Evolutionary conservation across 1,284 basidiomycete genomes (phyloP).

Genomic region (Coriolopsis trogii): DNA sequence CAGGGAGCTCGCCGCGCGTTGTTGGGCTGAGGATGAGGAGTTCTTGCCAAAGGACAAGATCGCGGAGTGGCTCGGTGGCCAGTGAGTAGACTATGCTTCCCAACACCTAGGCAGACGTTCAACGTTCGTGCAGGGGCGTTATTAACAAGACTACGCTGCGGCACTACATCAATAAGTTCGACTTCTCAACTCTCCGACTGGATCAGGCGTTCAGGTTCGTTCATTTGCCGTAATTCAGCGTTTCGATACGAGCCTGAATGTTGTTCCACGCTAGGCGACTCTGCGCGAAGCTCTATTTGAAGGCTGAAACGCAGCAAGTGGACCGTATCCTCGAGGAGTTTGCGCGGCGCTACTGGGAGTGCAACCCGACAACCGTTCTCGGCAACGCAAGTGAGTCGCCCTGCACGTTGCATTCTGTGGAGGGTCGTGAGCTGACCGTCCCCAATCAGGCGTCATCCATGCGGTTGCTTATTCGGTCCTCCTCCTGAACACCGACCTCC

Average conservation of each 20-base stretch:
- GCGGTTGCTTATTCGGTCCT: conserved; percentile 92
- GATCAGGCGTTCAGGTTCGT: conserved; percentile 87
- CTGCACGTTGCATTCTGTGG: not conserved
- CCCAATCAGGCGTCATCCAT: conserved; percentile 79
- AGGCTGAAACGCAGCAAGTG: conserved; percentile 97
- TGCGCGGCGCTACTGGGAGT: conserved; percentile 87
- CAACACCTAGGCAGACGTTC: conserved; percentile 12
- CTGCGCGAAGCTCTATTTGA: conserved; percentile 90
- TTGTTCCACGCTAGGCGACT: conserved; percentile 61
- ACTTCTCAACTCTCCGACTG: conserved; percentile 81
- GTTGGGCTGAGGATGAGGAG: conserved; percentile 86
- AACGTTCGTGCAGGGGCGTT: conserved; percentile 53
- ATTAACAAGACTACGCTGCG: conserved; percentile 79
- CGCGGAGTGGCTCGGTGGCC: conserved; percentile 92
- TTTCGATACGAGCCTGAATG: conserved; percentile 7
- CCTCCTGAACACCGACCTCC: conserved; percentile 95
- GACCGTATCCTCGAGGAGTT: conserved; percentile 96
- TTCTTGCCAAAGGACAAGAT: conserved; percentile 90
- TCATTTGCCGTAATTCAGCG: not conserved
- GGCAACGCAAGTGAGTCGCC: conserved; percentile 75
- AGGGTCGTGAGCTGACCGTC: conserved; percentile 1
- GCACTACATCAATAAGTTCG: conserved; percentile 88
- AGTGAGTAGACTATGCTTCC: conserved; percentile 53
- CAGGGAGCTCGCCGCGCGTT: conserved; percentile 74
- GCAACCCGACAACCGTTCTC: conserved; percentile 82